Evolutionary conservation across 2,329 filamentous ascomycete species (phyloP), one percentile per base, ranked within the genome.

Genomic region (Fusarium keratoplasticum): DNA sequence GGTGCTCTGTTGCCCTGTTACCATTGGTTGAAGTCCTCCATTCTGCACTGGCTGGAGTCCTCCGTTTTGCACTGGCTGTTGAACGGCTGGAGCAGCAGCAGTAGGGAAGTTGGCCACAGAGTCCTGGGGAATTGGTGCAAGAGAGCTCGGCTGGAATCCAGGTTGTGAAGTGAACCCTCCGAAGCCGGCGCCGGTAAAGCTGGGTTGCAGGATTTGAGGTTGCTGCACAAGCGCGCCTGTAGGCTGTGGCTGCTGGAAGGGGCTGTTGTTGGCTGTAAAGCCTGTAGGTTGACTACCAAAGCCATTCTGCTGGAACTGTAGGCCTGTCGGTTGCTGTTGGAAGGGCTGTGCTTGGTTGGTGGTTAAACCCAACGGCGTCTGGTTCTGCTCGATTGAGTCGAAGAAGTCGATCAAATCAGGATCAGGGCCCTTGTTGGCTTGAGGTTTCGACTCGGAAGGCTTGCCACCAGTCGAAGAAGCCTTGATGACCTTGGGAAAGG

Each of bases 401-500:
- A 98, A 98, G 83, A 97, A 98, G 85, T 96, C 96, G 80, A 97
- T 98, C 70, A 97, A 87, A 85, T 97, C 94, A 31, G 92, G 91
- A 76, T 89, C 91, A 31, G 92, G 91, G 2, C 89, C 91, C 82
- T 93, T 95, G 38, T 84, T 82, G 4, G 84, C 82, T 73, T 84
- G 85, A 9, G 87, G 83, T 75, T 88, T 88, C 40, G 86, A 77
- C n/a, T 78, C 66, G 73, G 69, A 22, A 80, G 74, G 29, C 80
- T 78, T 76, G 63, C 78, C 77, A 50, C 82, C 76, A 40, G 80
- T 79, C 80, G 80, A 65, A 73, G 83, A 80, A 29, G 78, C 73
- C 3, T 40, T 60, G 6, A 66, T 38, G 16, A 25, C 29, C 22
- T 66, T 72, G 2, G 84, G 81, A 73, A 88, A 88, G 7, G 83